A percentile compares a stretch with the other conserved stretches of the same genome.
These are phyloP conservation scores for Zymoseptoria brevis DNA, from an alignment of 2,329 filamentous ascomycete genomes.

Conservation along the genomic window DNA sequence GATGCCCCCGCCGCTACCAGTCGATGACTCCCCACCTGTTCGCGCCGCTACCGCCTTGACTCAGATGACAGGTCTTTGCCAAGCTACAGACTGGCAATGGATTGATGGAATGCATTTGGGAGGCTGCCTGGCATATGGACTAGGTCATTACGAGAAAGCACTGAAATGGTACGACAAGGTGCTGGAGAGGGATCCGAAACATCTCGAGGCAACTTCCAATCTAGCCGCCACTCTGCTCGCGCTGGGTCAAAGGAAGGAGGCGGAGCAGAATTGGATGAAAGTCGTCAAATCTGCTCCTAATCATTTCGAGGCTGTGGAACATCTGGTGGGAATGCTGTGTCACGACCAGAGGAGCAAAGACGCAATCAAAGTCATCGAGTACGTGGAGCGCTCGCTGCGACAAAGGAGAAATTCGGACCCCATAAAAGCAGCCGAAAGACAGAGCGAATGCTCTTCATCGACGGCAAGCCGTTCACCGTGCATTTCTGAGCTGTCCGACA, in stretches of 20 bases:
- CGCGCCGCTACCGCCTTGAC: conserved; percentile 62
- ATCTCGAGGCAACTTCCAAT: conserved; percentile 91
- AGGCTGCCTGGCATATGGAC: conserved; percentile 83
- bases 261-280: conserved; percentile 74
- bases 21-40: conserved; percentile 33
- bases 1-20: conserved; percentile 25
- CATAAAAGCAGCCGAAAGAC: conserved; percentile 44
- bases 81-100: conserved; percentile 79
- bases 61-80: conserved; percentile 65
- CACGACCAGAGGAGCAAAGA: conserved; percentile 71
- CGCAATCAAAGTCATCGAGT: conserved; percentile 79
- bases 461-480: conserved; percentile 47
- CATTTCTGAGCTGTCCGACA: conserved; percentile 50
- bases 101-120: conserved; percentile 85
- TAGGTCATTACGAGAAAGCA: conserved; percentile 75
- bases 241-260: conserved; percentile 72
- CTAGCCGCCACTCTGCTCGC: conserved; percentile 83
- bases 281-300: conserved; percentile 77
- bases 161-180: conserved; percentile 66
- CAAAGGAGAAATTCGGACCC: conserved; percentile 39
- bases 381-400: conserved; percentile 67
- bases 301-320: conserved; percentile 91
- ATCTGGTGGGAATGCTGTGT: conserved; percentile 82
- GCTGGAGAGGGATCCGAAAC: conserved; percentile 52
- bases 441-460: conserved; percentile 51